Conservation (phyloP, 441 rosid genomes). For the Caryocar brasiliense region DNA sequence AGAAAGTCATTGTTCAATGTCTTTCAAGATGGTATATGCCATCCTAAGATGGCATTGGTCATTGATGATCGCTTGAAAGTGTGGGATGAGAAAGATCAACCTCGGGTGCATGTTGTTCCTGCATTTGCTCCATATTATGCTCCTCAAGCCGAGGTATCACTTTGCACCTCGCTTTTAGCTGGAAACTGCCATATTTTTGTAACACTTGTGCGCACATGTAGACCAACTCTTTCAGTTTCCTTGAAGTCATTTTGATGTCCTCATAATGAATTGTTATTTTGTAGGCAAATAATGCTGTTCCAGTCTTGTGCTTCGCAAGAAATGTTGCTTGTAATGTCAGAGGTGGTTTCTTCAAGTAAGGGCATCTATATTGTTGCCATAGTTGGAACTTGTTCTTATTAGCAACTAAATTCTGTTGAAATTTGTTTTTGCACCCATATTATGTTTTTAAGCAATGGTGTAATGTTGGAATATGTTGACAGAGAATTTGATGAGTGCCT, state of each 20-base stretch:
- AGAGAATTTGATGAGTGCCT: slow-evolving; percentile 93
- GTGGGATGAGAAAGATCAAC: slow-evolving; percentile 96
- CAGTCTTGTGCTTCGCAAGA: slow-evolving; percentile 81
- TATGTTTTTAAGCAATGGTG: slow-evolving; percentile 9
- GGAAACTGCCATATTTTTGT: slow-evolving; percentile 12
- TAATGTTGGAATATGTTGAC: slow-evolving; percentile 28
- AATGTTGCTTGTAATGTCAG: slow-evolving; percentile 93
- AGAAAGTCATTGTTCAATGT: slow-evolving; percentile 79
- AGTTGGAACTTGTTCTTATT: slow-evolving; percentile 3
- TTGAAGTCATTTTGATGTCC: too few relatives aligned
- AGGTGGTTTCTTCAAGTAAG: slow-evolving; percentile 93
- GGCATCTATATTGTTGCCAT: neutral
- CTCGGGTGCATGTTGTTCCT: slow-evolving; percentile 94
- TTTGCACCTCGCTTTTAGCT: too few relatives aligned
- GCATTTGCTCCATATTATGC: slow-evolving; percentile 95
- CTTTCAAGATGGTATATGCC: slow-evolving; percentile 75
- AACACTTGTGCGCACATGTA: too few relatives aligned
- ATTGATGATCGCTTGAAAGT: slow-evolving; percentile 93
- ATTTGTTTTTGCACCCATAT: neutral
- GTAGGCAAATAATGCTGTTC: slow-evolving; percentile 69
- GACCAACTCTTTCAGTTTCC: too few relatives aligned
- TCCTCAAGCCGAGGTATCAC: slow-evolving; percentile 96
- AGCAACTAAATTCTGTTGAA: slow-evolving; percentile 2
- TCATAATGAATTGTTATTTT: slow-evolving; percentile 26
- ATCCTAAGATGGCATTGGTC: slow-evolving; percentile 93